phyloP scores from a whole-genome alignment of 441 rosid genomes.

The Hypseocharis bilobata region DNA sequence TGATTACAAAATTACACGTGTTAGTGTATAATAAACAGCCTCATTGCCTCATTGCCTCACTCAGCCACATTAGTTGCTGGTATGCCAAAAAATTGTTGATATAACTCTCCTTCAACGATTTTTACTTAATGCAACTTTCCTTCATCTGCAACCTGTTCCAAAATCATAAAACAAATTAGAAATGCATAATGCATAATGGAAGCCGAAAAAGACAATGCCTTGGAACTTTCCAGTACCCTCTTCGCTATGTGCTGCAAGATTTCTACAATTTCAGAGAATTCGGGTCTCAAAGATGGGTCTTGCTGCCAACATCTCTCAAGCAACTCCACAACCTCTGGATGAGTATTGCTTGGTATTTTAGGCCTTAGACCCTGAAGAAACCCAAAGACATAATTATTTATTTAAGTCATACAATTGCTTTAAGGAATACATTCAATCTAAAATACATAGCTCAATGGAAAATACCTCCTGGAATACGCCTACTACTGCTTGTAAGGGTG shows the following conservation, averaged over 20 bases:
- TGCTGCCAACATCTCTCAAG: constrained; percentile 58
- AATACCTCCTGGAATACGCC: constrained; percentile 61
- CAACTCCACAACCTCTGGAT: constrained; percentile 40
- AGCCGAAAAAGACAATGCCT: neutral
- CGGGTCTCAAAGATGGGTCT: constrained; percentile 54
- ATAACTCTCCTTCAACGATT: constrained; percentile 14
- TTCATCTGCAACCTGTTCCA: constrained; percentile 27
- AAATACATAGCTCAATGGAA: neutral
- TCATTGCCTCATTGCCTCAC: constrained; percentile 1
- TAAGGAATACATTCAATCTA: neutral
- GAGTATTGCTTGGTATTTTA: constrained; percentile 39
- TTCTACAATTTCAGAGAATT: constrained; percentile 47
- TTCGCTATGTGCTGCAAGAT: constrained; percentile 33
- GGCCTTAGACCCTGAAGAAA: constrained; percentile 56
- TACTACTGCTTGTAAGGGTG: constrained; percentile 61
- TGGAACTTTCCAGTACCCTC: constrained; percentile 20
- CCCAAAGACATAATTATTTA: neutral
- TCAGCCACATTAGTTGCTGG: neutral
- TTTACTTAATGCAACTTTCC: constrained; percentile 13
- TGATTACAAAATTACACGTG: too few species aligned
- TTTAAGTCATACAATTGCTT: neutral
- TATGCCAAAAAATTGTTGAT: constrained; percentile 14
- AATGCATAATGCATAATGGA: neutral
- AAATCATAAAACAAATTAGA: constrained; percentile 10
- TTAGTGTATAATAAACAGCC: too few species aligned